phyloP scores from a whole-genome alignment of 371 early-diverging fungal genomes.

The Basidiobolus meristosporus region DNA sequence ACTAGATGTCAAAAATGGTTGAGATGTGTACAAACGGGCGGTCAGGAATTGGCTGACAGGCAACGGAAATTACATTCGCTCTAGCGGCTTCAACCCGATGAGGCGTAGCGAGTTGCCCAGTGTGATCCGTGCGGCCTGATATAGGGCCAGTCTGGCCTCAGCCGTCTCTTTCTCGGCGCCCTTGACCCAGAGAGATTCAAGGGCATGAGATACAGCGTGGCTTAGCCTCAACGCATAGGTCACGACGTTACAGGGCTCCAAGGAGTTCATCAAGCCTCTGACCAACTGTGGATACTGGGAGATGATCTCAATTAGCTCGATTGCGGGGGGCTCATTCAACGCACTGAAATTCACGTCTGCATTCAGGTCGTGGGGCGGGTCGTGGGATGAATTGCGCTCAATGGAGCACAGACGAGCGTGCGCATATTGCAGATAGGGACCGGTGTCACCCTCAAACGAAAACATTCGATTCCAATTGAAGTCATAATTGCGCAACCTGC shows the following conservation, averaged over 20 bases:
- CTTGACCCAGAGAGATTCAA: slow-evolving; percentile 71
- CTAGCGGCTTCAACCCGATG: slow-evolving; percentile 65
- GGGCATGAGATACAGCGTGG: slow-evolving; percentile 65
- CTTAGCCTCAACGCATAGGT: slow-evolving; percentile 80
- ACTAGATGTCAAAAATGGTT: too few relatives aligned
- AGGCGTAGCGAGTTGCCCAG: slow-evolving; percentile 60
- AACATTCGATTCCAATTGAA: slow-evolving; percentile 94
- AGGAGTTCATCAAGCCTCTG: slow-evolving; percentile 24
- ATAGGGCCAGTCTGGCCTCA: slow-evolving; percentile 59
- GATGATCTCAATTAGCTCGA: slow-evolving; percentile 58
- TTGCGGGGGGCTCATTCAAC: slow-evolving; percentile 52
- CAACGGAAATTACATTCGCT: slow-evolving; percentile 78
- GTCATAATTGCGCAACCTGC: slow-evolving; percentile 93
- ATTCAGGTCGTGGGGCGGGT: slow-evolving; percentile 23
- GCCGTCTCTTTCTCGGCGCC: slow-evolving; percentile 65
- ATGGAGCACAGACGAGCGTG: slow-evolving; percentile 92
- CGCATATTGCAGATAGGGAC: slow-evolving; percentile 97
- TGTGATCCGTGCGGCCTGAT: slow-evolving; percentile 46
- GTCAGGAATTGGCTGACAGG: too few relatives aligned
- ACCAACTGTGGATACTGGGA: slow-evolving; percentile 88
- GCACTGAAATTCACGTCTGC: slow-evolving; percentile 35
- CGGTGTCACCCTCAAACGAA: slow-evolving; percentile 96
- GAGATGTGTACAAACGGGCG: too few relatives aligned
- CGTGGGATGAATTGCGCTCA: slow-evolving; percentile 49
- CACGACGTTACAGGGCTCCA: slow-evolving; percentile 90